Evolutionary conservation across 75 land plant genomes (phyloP).

Genomic region (Selaginella moellendorffii): DNA sequence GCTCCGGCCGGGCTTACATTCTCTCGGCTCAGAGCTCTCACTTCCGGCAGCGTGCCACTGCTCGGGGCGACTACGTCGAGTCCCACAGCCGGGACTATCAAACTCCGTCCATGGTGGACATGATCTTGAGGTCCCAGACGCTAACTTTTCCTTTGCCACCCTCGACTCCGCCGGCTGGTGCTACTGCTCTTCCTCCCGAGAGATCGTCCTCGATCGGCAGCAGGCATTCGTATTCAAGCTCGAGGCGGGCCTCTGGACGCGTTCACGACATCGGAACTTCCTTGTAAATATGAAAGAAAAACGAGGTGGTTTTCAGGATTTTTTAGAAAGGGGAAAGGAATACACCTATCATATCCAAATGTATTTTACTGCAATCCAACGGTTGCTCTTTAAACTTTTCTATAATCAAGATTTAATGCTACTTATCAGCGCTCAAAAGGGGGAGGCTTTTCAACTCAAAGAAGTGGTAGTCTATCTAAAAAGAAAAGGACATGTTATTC

Average conservation of each 20-base stretch:
- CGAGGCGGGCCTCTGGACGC: background rate
- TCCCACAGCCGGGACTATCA: slow-evolving; percentile 1
- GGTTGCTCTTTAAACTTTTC: too few relatives aligned
- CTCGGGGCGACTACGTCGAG: slow-evolving; percentile 13
- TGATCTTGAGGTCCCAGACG: slow-evolving; percentile 60
- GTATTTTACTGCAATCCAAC: too few relatives aligned
- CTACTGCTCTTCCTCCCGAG: background rate
- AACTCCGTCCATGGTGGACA: slow-evolving; percentile 32
- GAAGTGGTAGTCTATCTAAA: too few relatives aligned
- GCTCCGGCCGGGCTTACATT: slow-evolving; percentile 12
- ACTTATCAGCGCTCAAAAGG: too few relatives aligned
- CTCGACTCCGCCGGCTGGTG: slow-evolving; percentile 4
- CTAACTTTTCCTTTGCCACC: slow-evolving; percentile 5
- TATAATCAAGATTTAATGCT: too few relatives aligned
- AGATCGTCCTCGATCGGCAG: background rate
- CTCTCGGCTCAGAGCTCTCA: slow-evolving; percentile 23
- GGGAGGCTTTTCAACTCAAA: too few relatives aligned
- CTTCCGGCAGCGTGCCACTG: slow-evolving; percentile 12
- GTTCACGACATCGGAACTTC: background rate
- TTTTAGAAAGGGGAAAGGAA: too few relatives aligned
- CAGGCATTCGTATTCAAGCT: too few relatives aligned
- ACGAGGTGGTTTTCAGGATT: too few relatives aligned
- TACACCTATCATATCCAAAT: too few relatives aligned
- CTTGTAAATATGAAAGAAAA: background rate
- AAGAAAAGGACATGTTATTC: too few relatives aligned